phyloP scores from a whole-genome alignment of 2,329 filamentous ascomycete species.

The Cladorrhinum sp. region DNA sequence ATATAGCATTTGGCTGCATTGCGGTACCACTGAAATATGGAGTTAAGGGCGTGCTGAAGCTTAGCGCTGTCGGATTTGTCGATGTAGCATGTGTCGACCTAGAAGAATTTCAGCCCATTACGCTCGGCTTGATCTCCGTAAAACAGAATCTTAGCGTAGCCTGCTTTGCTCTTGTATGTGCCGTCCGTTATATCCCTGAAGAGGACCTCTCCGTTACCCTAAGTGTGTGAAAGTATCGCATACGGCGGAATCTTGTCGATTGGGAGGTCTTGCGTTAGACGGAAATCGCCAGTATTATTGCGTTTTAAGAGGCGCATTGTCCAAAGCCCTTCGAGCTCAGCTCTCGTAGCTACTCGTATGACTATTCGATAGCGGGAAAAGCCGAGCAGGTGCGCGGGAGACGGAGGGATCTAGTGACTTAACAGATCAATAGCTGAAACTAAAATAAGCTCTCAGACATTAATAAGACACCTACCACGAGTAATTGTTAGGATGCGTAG shows the following conservation, averaged over 20 bases:
- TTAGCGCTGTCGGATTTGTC: constrained; percentile 17
- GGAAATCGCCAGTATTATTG: constrained; percentile 18
- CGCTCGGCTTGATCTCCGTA: neutral
- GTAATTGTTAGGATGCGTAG: constrained; percentile 11
- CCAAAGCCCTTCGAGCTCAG: constrained; percentile 1
- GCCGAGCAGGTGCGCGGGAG: constrained; percentile 6
- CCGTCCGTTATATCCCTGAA: neutral
- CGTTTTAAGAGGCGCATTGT: constrained; percentile 20
- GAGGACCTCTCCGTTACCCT: constrained; percentile 12
- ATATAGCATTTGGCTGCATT: constrained; percentile 9
- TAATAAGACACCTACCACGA: constrained; percentile 12
- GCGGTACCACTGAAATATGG: constrained; percentile 17
- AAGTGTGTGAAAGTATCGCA: constrained; percentile 18
- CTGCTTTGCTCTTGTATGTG: neutral
- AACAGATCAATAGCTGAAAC: constrained; percentile 11
- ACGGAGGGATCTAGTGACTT: constrained; percentile 7
- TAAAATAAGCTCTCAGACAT: constrained; percentile 11
- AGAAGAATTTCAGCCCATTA: constrained; percentile 6
- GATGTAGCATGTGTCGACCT: constrained; percentile 17
- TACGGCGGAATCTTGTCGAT: constrained; percentile 13
- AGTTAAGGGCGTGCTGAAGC: constrained; percentile 18
- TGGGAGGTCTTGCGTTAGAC: constrained; percentile 7
- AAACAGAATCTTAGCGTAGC: constrained; percentile 7
- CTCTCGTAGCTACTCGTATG: constrained; percentile 11
- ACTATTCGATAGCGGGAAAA: constrained; percentile 2